A percentile compares a stretch with the other conserved stretches of the same genome.
Evolutionary conservation across 1,284 basidiomycete species (phyloP).

Genomic region (Malassezia cuniculi): DNA sequence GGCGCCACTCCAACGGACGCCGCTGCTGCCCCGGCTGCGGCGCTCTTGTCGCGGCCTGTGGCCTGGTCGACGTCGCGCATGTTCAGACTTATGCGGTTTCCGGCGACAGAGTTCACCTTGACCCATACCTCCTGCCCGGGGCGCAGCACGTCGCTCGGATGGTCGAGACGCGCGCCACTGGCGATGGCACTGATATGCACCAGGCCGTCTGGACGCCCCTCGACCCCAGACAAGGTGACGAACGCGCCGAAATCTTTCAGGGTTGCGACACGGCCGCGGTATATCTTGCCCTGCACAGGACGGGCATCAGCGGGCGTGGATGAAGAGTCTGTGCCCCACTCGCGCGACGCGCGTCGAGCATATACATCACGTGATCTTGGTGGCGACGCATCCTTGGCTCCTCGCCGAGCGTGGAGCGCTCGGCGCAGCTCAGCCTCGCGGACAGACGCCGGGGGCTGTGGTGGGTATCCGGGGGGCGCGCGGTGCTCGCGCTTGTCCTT

Average conservation of each 20-base stretch:
- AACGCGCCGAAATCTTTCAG: slow-evolving; percentile 94
- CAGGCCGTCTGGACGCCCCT: slow-evolving; percentile 78
- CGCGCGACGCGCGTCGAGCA: no score
- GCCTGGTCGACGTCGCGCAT: slow-evolving; percentile 96
- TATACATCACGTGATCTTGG: no score
- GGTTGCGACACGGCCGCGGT: slow-evolving; percentile 69
- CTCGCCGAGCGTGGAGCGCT: no score
- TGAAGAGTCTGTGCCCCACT: no score
- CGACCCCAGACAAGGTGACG: slow-evolving; percentile 71
- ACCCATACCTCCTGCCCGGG: slow-evolving; percentile 81
- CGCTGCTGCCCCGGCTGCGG: slow-evolving; percentile 85
- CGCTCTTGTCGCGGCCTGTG: slow-evolving; percentile 74
- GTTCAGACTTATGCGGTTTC: slow-evolving; percentile 66
- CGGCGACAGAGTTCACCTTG: slow-evolving; percentile 64
- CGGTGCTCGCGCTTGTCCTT: slow-evolving; percentile 9
- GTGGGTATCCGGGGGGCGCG: no score
- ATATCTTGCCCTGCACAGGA: slow-evolving; percentile 87
- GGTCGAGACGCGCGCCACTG: slow-evolving; percentile 59
- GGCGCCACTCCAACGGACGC: slow-evolving; percentile 77
- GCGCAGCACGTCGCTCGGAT: slow-evolving; percentile 70
- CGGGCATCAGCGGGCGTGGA: slow-evolving; percentile 53
- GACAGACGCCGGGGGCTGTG: no score
- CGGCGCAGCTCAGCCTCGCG: no score
- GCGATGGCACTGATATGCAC: slow-evolving; percentile 89
- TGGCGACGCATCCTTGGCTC: no score